Conservation (phyloP, 805 yeast species). For the Yarrowia sp. region DNA sequence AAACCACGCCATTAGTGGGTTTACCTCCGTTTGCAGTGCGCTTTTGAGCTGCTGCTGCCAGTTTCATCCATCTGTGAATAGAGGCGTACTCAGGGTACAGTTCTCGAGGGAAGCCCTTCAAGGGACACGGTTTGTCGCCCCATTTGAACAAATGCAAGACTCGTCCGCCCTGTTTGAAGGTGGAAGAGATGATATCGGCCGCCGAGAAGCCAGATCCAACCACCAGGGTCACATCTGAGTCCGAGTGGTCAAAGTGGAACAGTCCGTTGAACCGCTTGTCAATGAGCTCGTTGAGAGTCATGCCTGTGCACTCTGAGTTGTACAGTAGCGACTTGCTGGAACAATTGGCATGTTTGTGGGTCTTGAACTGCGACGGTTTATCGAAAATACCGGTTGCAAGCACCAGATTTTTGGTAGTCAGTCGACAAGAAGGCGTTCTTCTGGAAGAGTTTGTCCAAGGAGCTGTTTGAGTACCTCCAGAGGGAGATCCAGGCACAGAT, state of each 20-base stretch:
- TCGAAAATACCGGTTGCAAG: conserved; percentile 48
- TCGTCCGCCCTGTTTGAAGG: conserved; percentile 27
- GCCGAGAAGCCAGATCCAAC: conserved; percentile 51
- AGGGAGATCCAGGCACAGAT: conserved; percentile 22
- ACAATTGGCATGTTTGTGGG: conserved; percentile 29
- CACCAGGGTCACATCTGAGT: conserved; percentile 20
- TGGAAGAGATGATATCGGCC: conserved; percentile 48
- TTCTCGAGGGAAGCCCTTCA: conserved; percentile 47
- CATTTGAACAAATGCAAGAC: conserved; percentile 48
- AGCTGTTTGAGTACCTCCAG: neutral
- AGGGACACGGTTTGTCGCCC: conserved; percentile 46
- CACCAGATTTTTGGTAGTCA: conserved; percentile 40
- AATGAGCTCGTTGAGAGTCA: conserved; percentile 29
- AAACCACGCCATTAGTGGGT: neutral
- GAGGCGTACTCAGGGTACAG: conserved; percentile 49
- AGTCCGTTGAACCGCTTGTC: conserved; percentile 33
- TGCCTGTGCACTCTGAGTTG: conserved; percentile 35
- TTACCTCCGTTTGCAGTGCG: neutral
- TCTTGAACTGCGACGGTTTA: conserved; percentile 41
- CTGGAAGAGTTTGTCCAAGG: neutral
- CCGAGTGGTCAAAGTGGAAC: conserved; percentile 17
- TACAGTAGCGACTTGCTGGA: conserved; percentile 24
- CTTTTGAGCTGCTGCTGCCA: conserved; percentile 36
- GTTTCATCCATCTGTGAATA: conserved; percentile 46
- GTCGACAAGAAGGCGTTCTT: conserved; percentile 4